Conservation (phyloP, 2,329 filamentous ascomycete species). For the Pseudocercospora eumusae region DNA sequence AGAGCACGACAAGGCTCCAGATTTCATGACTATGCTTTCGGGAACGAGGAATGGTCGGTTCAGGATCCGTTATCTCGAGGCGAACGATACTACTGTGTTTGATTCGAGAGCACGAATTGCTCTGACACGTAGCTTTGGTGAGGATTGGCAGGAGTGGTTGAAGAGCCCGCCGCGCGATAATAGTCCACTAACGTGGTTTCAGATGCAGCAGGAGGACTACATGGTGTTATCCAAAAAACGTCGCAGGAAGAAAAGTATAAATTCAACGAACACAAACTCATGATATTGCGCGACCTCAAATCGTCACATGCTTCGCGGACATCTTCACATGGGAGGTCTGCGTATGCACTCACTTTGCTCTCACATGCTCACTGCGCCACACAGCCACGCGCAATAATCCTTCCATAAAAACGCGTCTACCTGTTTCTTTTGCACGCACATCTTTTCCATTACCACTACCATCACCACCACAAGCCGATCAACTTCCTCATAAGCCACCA, state of each 20-base stretch:
- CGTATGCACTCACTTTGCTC: background rate
- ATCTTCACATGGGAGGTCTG: background rate
- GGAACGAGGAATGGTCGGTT: background rate
- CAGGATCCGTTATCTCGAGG: background rate
- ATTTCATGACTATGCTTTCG: background rate
- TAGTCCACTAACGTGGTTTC: background rate
- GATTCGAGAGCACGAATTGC: background rate
- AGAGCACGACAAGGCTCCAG: background rate
- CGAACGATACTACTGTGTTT: background rate
- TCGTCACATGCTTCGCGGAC: background rate
- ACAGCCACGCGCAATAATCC: background rate
- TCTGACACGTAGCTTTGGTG: background rate
- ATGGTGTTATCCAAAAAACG: background rate
- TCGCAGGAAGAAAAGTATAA: background rate
- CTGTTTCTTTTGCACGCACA: background rate
- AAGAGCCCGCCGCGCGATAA: background rate
- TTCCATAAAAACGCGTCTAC: background rate
- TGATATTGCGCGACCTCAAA: background rate
- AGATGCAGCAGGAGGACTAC: background rate
- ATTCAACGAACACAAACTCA: background rate
- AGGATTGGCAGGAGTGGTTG: background rate
- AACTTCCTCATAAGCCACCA: background rate
- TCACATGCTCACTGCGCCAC: background rate
- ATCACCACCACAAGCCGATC: background rate
- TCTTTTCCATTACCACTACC: background rate